Base-by-base conservation (phyloP, 495 filamentous ascomycete species). In the Tuber borchii region DNA sequence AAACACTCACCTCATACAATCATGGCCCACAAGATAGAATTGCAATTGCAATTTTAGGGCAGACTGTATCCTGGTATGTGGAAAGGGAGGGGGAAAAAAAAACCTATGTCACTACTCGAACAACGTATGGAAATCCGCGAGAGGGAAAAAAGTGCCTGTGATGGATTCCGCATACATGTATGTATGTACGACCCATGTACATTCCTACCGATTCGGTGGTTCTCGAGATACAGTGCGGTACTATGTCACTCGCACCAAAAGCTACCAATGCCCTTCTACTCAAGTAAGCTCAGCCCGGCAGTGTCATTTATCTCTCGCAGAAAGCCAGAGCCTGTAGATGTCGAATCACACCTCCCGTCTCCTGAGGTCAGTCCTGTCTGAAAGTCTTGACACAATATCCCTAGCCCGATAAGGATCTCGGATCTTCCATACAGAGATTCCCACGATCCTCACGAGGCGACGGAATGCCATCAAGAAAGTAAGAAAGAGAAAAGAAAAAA, bases 401-500 rank as follows among this genome's bases (percentile, higher is more conserved):
- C 56, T 79, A 70, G 73, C 72, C 68, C 51, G 26, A 65, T 65
- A 17, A n/a, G n/a, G n/a, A 73, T 61, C 61, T 44, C 61, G 26
- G 70, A 70, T 69, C 78, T 79, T 73, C 78, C 78, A 79, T 79
- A 79, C 78, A 79, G 70, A 79, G 73, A 73, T 68, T 73, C 76
- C 77, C 78, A 79, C 76, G 78, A 79, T 73, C 77, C 71, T 71
- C 78, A 43, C n/a, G 3, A 65, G n/a, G n/a, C 26, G 56, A 6
- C 26, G 56, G 56, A 65, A 65, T 31, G 10, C 12, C 56, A 65
- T 65, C n/a, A 65, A 31, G n/a, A 31, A 31, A 31, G 12, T 26
- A 0, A 17, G 14, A 65, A 4, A 1, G 3, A 16, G 9, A 16
- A 31, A 56, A 26, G 26, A 26, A 6, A 46, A 46, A 10, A 61